Percentiles rank a stretch among this genome's conserved stretches.
These are phyloP conservation scores for Solanum bulbocastanum DNA, from an alignment of 257 asterid genomes.

Conservation along the genomic window DNA sequence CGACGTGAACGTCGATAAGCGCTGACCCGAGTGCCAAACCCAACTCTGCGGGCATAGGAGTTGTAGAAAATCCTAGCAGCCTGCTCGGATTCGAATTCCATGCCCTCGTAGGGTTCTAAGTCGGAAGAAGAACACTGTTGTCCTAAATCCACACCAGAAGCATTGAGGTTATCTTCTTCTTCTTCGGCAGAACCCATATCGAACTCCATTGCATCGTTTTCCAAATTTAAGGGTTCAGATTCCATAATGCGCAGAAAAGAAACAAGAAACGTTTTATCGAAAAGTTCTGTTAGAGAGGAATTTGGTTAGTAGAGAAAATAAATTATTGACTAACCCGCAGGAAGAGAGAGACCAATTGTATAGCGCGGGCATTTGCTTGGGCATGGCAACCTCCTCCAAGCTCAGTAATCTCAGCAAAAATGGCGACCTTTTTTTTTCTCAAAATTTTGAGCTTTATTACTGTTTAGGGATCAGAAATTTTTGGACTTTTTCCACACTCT, in stretches of 20 bases:
- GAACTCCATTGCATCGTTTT: conserved; percentile 32
- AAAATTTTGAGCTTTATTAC: neutral
- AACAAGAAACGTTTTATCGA: neutral
- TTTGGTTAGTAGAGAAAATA: neutral
- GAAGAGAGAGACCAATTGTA: neutral
- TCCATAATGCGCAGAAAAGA: neutral
- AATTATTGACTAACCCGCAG: neutral
- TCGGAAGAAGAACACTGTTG: conserved; percentile 34
- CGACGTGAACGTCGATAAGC: conserved; percentile 87
- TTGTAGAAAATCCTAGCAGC: conserved; percentile 91
- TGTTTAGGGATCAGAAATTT: neutral
- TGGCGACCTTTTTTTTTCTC: neutral
- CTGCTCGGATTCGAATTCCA: conserved; percentile 96
- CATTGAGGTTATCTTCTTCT: conserved; percentile 2
- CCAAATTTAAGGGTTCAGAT: conserved; percentile 31
- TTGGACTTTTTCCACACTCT: neutral
- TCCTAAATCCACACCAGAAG: conserved; percentile 36
- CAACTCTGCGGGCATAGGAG: conserved; percentile 79
- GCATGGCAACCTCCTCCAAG: neutral
- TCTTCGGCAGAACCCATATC: neutral
- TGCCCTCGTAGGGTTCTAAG: conserved; percentile 83
- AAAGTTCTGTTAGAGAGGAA: neutral
- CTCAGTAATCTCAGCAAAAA: neutral
- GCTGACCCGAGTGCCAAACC: conserved; percentile 92
- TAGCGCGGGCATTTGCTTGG: neutral